Conservation (phyloP, 148 eudicot genomes). For the Mesembryanthemum crystallinum region DNA sequence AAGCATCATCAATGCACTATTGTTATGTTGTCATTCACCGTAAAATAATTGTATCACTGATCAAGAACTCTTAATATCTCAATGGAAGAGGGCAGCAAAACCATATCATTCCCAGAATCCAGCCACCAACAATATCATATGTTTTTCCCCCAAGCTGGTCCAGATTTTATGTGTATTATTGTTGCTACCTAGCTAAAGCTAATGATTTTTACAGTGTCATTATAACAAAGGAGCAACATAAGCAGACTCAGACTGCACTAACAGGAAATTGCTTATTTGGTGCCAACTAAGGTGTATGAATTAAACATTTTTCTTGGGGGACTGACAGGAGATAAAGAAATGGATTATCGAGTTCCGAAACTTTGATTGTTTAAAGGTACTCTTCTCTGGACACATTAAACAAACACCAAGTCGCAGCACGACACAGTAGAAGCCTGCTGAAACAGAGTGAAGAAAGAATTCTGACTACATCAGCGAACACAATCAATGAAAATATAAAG, state of each 20-base stretch:
- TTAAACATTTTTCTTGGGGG: background rate
- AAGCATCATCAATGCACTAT: background rate
- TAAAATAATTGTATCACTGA: background rate
- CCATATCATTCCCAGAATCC: background rate
- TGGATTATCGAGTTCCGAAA: too few relatives aligned
- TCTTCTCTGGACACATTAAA: background rate
- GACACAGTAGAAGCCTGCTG: background rate
- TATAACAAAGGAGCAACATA: background rate
- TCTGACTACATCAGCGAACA: background rate
- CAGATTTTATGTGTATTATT: background rate
- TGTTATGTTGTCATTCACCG: background rate
- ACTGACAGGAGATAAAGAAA: background rate
- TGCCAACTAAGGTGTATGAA: background rate
- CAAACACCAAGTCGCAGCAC: background rate
- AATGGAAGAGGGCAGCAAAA: background rate
- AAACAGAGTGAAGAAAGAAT: too few relatives aligned
- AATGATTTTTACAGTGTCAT: background rate
- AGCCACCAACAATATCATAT: background rate
- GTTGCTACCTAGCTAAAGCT: background rate
- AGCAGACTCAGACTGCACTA: background rate
- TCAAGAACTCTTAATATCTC: background rate
- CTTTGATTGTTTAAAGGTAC: background rate
- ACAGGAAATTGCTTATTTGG: too few relatives aligned
- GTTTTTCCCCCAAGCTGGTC: background rate
- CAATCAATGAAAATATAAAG: background rate